Base-by-base conservation (phyloP, 164 flowering plant species). In the Dillenia turbinata region DNA sequence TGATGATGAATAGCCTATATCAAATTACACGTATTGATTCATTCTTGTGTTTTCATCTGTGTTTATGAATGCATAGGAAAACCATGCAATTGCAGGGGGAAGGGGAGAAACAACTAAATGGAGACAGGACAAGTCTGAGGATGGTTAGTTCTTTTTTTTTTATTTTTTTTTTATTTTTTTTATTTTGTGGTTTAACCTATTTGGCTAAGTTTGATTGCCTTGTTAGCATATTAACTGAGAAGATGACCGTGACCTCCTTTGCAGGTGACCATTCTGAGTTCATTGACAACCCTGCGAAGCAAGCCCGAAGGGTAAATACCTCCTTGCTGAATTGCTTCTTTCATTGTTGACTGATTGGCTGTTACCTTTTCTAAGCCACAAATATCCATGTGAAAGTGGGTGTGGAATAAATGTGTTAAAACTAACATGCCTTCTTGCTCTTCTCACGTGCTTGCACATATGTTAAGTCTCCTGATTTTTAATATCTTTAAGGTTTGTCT, bases 291-390 rank as follows among this genome's bases (percentile, higher is more conserved):
- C 93, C 96, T 58, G 92, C 81, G 63, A 82, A 72, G 60, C 61
- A 64, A 53, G 69, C 64, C 26, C 79, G 99, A 60, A 81, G 99
- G 96, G 99, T 94, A 84, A 77, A 49, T 65, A 33, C 48, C 44
- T 52, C 59, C 15, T 26, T 44, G n/a, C 15, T 15, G 10, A 12
- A 14, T 62, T 44, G 45, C 14, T 63, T 2, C 53, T 49, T 54
- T 14, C 40, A 11, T 44, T 54, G 10, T 17, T 57, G 44, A 33
- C 63, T 10, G 10, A 44, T 57, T 16, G 40, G 12, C 43, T 47
- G 16, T 45, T 44, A 26, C 17, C 51, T 26, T 7, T 17, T 17
- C 60, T 40, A 26, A 55, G 14, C 56, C 17, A 40, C 62, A n/a
- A 64, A 60, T 56, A 5, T 33, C 7, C 40, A 5, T 33, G 40